phyloP scores from a whole-genome alignment of 2,329 filamentous ascomycete species.

The Diaporthe sp. region DNA sequence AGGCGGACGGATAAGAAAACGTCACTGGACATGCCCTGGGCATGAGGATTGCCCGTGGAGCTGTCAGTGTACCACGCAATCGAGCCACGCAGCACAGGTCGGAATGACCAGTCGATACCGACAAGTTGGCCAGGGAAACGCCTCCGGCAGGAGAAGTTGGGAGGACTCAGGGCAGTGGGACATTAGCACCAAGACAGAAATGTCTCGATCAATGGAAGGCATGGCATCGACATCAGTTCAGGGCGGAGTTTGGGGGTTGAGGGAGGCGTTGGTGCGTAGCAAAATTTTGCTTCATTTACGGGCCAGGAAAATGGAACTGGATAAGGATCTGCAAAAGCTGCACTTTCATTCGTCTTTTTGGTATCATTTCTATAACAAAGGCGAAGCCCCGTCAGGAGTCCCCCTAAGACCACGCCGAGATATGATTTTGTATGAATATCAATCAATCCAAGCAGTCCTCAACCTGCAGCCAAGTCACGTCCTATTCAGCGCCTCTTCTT shows the following conservation, averaged over 20 bases:
- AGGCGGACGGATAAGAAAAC: background rate
- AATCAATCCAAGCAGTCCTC: background rate
- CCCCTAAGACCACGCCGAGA: background rate
- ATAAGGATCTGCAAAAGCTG: background rate
- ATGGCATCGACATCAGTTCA: background rate
- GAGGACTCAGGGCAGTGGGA: background rate
- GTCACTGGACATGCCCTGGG: background rate
- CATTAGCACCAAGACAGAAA: no score
- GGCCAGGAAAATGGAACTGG: background rate
- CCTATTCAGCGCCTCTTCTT: slow-evolving; percentile 68
- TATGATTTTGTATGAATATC: background rate
- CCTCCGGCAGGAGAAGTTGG: background rate
- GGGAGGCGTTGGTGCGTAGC: slow-evolving; percentile 37
- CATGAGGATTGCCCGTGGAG: background rate
- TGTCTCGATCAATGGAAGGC: no score
- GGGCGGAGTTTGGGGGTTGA: slow-evolving; percentile 18
- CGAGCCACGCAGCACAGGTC: background rate
- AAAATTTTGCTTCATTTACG: slow-evolving; percentile 33
- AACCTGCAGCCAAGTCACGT: background rate
- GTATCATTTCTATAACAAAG: slow-evolving; percentile 4
- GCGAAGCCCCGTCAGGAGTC: background rate
- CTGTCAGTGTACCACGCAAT: background rate
- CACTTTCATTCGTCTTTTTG: slow-evolving; percentile 2
- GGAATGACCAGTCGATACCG: background rate
- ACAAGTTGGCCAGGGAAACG: background rate